phyloP scores from a whole-genome alignment of 2,329 filamentous ascomycete genomes.

The Colletotrichum liaoningense region DNA sequence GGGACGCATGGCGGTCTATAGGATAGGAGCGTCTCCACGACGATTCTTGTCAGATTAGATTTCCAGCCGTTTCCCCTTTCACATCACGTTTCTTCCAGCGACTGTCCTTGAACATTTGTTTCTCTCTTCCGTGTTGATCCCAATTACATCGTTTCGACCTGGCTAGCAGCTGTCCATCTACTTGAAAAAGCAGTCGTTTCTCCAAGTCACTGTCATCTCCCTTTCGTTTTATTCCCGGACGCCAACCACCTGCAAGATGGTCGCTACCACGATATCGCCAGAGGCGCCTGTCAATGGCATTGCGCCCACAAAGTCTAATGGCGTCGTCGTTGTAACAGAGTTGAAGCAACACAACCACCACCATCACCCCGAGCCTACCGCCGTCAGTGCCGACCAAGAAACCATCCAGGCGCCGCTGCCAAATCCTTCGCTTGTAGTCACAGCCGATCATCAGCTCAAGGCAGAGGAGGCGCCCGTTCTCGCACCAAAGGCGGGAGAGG shows the following conservation, averaged over 20 bases:
- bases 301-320: constrained; percentile 11
- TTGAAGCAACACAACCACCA: neutral
- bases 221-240: neutral
- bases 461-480: constrained; percentile 67
- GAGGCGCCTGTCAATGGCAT: constrained; percentile 11
- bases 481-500: constrained; percentile 64
- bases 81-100: neutral
- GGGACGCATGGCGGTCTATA: neutral
- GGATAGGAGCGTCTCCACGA: neutral
- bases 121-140: neutral
- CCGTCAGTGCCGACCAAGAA: constrained; percentile 2
- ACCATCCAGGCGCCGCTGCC: constrained; percentile 44
- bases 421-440: constrained; percentile 70
- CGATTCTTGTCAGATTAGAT: neutral
- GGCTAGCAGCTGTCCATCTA: neutral
- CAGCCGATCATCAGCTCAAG: constrained; percentile 69
- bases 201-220: neutral
- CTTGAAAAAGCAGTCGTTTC: no score
- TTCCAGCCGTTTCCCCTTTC: neutral
- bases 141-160: neutral
- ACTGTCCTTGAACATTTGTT: neutral
- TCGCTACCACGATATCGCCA: constrained; percentile 11
- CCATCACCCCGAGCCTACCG: neutral
- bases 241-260: neutral
- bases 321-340: constrained; percentile 10